Conservation (phyloP, 2,329 filamentous ascomycete genomes). For the Neopestalotiopsis clavispora region DNA sequence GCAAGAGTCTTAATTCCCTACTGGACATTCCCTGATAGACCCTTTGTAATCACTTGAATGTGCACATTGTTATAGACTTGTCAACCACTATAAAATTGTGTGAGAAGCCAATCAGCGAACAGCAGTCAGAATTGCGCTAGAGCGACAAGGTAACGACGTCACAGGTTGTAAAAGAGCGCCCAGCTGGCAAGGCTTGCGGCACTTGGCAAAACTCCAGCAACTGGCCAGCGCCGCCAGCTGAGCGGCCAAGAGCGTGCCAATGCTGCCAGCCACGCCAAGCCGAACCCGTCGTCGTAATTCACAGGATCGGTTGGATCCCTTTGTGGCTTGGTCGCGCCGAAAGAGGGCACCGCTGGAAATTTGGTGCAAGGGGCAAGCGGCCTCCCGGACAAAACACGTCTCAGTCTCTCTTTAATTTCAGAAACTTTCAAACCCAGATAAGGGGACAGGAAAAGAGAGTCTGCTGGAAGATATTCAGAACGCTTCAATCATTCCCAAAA, state of each 20-base stretch:
- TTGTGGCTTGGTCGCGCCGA: conserved; percentile 9
- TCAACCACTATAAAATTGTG: no score
- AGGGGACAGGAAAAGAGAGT: not conserved
- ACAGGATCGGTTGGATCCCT: not conserved
- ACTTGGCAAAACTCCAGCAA: no score
- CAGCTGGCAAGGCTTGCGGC: no score
- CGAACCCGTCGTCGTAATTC: not conserved
- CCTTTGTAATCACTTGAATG: no score
- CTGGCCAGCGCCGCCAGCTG: not conserved
- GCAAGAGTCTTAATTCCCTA: no score
- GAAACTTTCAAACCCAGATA: not conserved
- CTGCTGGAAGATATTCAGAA: not conserved
- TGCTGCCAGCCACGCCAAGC: conserved; percentile 12
- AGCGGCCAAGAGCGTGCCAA: not conserved
- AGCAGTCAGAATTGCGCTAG: no score
- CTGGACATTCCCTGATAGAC: no score
- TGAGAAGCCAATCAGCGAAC: no score
- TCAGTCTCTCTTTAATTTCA: not conserved
- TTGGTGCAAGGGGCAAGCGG: not conserved
- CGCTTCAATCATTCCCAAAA: no score
- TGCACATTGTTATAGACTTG: no score
- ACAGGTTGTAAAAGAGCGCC: no score
- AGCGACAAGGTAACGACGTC: no score
- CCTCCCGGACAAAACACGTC: conserved; percentile 7
- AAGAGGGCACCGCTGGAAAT: conserved; percentile 11